Evolutionary conservation across 257 asterid species (phyloP), one percentile per base, ranked within the genome.

Genomic region (Solanum clarkiae): DNA sequence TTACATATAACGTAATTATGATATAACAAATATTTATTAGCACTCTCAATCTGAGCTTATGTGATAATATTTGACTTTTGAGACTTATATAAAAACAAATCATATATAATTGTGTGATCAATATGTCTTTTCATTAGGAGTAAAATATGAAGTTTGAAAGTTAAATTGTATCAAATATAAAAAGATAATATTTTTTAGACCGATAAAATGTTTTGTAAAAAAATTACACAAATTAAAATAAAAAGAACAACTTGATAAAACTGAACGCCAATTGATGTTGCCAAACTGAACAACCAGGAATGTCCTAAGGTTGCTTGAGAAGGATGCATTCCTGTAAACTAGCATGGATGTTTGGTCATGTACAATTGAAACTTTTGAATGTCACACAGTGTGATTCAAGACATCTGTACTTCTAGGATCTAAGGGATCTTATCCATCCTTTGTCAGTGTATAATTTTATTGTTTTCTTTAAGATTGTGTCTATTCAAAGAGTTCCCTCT

Each of bases 251-350:
- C 42, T 36, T 5, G 42, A 36, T 36, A 36, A 36, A 36, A 36
- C 42, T 36, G 42, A 36, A 95, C 99, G 3, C 98, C 99, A 18
- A 93, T 97, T 9, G 99, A 97, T 7, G 99, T 97, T 24, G 98
- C 99, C 29, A 97, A 97, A 90, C 91, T 97, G 69, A 97, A 97
- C 70, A 92, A 91, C 89, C 99, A 97, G 90, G 2, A 98, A 94
- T 81, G 98, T 97, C 81, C 92, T 95, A 47, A 90, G 92, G 88
- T 87, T 97, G 91, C 98, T 97, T 5, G 99, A 95, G 93, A 97
- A 95, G 89, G 97, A 95, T 80, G 99, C 97, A n/a, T 97, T 97
- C 86, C 97, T 97, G 79, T 97, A 47, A 84, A 87, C 65, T 8
- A 75, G 65, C 55, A 16, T 65, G 77, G 71, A 8, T 42, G 36